Conservation (phyloP, 768 basidiomycete genomes). For the Macrolepiota dolichaula region DNA sequence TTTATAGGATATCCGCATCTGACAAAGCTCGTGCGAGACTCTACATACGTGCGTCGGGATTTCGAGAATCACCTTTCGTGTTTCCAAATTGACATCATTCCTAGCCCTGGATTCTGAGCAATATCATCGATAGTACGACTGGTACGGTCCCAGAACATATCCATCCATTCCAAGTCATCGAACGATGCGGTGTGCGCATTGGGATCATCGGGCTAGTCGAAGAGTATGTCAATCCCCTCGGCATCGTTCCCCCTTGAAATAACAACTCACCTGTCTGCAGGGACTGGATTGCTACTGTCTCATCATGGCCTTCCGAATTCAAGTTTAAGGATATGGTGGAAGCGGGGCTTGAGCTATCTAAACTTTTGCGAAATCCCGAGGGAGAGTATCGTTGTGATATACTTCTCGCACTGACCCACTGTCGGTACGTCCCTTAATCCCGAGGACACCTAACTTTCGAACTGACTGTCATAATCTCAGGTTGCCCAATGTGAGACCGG, state of each 20-base stretch:
- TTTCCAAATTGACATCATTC: background rate
- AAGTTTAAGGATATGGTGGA: conserved; percentile 72
- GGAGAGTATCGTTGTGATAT: conserved; percentile 74
- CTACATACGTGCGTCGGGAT: conserved; percentile 58
- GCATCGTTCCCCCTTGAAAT: background rate
- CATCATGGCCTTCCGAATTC: conserved; percentile 84
- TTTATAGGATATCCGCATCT: conserved; percentile 28
- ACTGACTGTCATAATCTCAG: conserved; percentile 21
- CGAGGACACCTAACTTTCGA: background rate
- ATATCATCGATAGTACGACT: conserved; percentile 73
- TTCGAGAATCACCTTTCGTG: background rate
- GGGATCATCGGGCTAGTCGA: conserved; percentile 89
- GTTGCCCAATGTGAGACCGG: conserved; percentile 42
- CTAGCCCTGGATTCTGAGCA: conserved; percentile 89
- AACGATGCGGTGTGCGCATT: conserved; percentile 65
- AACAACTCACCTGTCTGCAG: conserved; percentile 31
- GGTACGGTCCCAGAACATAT: conserved; percentile 58
- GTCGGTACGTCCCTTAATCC: conserved; percentile 42
- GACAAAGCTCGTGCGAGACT: conserved; percentile 65
- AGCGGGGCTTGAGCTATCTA: conserved; percentile 70
- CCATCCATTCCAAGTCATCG: conserved; percentile 60
- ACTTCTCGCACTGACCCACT: conserved; percentile 84
- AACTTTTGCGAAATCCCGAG: conserved; percentile 63
- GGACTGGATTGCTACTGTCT: conserved; percentile 86
- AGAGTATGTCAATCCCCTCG: conserved; percentile 40